phyloP scores from a whole-genome alignment of 306 rosid genomes.

The Luffa acutangula region DNA sequence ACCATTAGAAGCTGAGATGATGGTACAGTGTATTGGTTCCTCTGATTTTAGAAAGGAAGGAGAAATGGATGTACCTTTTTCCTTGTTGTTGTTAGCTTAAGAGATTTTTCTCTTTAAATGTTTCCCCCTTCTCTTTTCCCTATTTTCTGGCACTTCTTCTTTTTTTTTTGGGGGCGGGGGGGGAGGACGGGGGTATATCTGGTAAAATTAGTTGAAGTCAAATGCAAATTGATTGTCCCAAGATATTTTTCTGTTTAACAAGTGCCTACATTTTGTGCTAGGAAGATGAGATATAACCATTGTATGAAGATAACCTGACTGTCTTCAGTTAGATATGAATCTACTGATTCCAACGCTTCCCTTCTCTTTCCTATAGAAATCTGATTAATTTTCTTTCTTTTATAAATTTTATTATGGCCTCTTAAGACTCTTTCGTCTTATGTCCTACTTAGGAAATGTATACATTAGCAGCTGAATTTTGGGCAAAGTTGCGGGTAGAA shows the following conservation, averaged over 20 bases:
- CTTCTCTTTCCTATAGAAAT: not conserved
- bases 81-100: not conserved
- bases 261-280: not conserved
- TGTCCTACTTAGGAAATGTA: constrained; percentile 58
- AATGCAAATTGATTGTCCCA: not conserved
- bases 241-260: not conserved
- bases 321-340: not conserved
- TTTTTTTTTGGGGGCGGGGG: not conserved
- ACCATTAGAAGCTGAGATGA: constrained; percentile 82
- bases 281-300: not conserved
- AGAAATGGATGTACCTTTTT: not conserved
- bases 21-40: constrained; percentile 42
- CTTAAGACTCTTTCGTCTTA: constrained; percentile 3
- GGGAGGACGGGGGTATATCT: no score
- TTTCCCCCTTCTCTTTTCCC: not conserved
- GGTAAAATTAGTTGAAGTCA: not conserved
- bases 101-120: not conserved
- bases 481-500: constrained; percentile 84
- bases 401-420: not conserved
- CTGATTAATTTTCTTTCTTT: not conserved
- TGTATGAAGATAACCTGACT: not conserved
- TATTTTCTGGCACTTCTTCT: not conserved
- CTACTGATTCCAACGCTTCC: not conserved
- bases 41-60: not conserved
- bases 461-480: constrained; percentile 81